Evolutionary conservation across 139 green algal species (phyloP).

Genomic region (Haematococcus lacustris): DNA sequence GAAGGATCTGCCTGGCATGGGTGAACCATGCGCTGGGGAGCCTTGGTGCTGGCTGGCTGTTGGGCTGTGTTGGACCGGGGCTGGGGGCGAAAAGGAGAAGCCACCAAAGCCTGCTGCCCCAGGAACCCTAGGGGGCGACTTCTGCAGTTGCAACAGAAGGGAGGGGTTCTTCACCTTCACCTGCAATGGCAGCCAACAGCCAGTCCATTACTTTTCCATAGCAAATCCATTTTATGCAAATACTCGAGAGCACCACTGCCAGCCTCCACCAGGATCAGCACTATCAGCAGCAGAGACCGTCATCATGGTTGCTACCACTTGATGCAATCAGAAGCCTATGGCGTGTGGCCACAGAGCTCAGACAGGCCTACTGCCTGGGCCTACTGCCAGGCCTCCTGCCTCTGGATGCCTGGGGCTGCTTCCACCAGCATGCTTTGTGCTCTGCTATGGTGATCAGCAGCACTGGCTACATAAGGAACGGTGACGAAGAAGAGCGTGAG

Average conservation of each 20-base stretch:
- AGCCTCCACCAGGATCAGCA: neutral
- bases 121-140: constrained; percentile 35
- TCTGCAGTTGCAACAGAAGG: constrained; percentile 59
- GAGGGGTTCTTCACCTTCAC: constrained; percentile 60
- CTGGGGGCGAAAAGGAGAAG: too few relatives aligned
- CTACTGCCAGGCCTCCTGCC: neutral
- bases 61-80: too few relatives aligned
- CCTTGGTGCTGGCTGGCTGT: too few relatives aligned
- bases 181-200: constrained; percentile 13
- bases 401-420: neutral
- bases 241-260: neutral
- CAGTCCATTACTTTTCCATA: neutral
- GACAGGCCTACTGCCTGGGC: neutral
- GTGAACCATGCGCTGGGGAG: too few relatives aligned
- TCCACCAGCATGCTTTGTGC: neutral
- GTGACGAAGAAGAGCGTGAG: neutral
- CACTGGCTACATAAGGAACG: neutral
- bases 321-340: neutral
- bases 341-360: neutral
- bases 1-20: too few relatives aligned
- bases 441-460: neutral
- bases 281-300: neutral
- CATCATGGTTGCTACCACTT: neutral
- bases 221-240: neutral
- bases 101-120: too few relatives aligned